Conservation (phyloP, 2,329 filamentous ascomycete genomes). For the Cercospora berteroae region DNA sequence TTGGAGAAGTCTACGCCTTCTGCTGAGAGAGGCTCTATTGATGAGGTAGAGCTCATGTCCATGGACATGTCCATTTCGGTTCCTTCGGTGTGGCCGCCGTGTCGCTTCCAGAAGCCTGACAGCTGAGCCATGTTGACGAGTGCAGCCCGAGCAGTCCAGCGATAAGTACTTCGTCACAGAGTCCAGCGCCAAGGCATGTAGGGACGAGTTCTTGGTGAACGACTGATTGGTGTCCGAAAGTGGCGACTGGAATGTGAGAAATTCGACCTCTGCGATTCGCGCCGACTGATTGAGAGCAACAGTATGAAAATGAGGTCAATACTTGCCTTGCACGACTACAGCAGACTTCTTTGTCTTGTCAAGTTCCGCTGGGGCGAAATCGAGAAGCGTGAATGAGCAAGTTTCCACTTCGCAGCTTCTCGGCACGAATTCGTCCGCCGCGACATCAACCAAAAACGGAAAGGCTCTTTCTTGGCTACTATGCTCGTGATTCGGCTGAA, state of each 20-base stretch:
- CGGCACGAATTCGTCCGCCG: not conserved
- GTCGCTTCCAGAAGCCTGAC: not conserved
- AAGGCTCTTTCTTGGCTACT: not conserved
- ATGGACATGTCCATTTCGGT: conserved; percentile 27
- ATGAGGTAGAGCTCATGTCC: conserved; percentile 18
- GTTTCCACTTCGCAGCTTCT: not conserved
- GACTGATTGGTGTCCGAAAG: not conserved
- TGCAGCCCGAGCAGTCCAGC: not conserved
- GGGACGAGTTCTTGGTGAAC: not conserved
- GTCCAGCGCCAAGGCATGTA: not conserved
- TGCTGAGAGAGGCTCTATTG: conserved; percentile 32
- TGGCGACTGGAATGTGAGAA: not conserved
- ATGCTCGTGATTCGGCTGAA: not conserved
- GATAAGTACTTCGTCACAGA: not conserved
- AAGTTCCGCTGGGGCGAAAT: not conserved
- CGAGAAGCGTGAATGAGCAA: not conserved
- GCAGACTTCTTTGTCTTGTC: not conserved
- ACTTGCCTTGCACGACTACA: not conserved
- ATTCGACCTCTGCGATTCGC: not conserved
- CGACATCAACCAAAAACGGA: not conserved
- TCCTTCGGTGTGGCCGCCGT: conserved; percentile 14
- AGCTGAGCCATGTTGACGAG: not conserved
- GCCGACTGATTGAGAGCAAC: not conserved
- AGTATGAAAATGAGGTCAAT: not conserved
- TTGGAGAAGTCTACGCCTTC: conserved; percentile 42